Evolutionary conservation across 345 rosid genomes (phyloP), one percentile per base, ranked within the genome.

Genomic region (Anastatica hierochuntica): DNA sequence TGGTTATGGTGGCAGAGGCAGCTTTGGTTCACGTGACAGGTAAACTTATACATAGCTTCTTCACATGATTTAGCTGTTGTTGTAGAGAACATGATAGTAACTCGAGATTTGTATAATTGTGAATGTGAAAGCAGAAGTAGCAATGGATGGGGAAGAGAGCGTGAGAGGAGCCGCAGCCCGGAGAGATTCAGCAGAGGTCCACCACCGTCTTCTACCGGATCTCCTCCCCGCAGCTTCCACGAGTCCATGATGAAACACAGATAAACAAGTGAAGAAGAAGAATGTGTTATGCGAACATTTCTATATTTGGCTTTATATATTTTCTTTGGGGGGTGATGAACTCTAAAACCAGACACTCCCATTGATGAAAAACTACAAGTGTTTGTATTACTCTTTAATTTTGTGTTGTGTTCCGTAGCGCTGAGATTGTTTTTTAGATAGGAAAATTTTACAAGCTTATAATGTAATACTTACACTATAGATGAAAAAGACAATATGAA

Each of bases 11-110:
- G 79, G 82, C 29, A 54, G 80, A 74, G 47, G 53, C 54, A 53
- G 69, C 74, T 56, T 76, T 77, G 85, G 64, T 20, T 70, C 84
- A 12, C 79, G 76, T 44, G 92, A 82, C 65, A 85, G 92, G 95
- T 85, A 79, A 29, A 29, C 33, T 29, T 29, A 29, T 1, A 6
- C 6, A 29, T 6, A n/a, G n/a, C n/a, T n/a, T n/a, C n/a, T n/a
- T n/a, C n/a, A n/a, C n/a, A n/a, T n/a, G n/a, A n/a, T n/a, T n/a
- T n/a, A n/a, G n/a, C n/a, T n/a, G n/a, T n/a, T n/a, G n/a, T n/a
- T n/a, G n/a, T n/a, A n/a, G n/a, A n/a, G n/a, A n/a, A n/a, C n/a
- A n/a, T n/a, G n/a, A n/a, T n/a, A n/a, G n/a, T n/a, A n/a, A n/a
- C n/a, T n/a, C n/a, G n/a, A n/a, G n/a, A n/a, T n/a, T 6, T 29